Evolutionary conservation across 768 basidiomycete species (phyloP).

Genomic region (Rubroboletus satanas): DNA sequence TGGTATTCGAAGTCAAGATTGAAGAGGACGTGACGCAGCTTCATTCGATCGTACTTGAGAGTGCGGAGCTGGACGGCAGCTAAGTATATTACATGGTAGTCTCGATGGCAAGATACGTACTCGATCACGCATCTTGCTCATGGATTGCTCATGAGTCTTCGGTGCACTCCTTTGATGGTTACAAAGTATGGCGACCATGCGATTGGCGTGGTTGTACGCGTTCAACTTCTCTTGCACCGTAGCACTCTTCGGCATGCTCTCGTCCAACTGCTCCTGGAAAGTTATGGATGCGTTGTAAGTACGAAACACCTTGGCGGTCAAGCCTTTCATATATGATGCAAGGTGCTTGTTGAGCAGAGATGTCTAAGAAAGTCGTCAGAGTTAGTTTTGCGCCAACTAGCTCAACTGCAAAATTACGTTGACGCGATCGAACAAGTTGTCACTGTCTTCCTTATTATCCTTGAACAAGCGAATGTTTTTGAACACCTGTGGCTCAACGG

Average conservation of each 20-base stretch:
- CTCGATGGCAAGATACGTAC: slow-evolving; percentile 40
- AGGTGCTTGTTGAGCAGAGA: slow-evolving; percentile 87
- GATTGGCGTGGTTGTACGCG: slow-evolving; percentile 95
- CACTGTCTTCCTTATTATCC: slow-evolving; percentile 81
- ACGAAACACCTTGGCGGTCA: slow-evolving; percentile 99
- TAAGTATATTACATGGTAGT: slow-evolving; percentile 1
- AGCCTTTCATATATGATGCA: slow-evolving; percentile 90
- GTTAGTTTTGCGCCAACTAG: slow-evolving; percentile 16
- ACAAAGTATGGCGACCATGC: slow-evolving; percentile 94
- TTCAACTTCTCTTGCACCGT: slow-evolving; percentile 95
- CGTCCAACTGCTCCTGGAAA: slow-evolving; percentile 87
- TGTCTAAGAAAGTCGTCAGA: slow-evolving; percentile 48
- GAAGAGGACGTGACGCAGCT: slow-evolving; percentile 86
- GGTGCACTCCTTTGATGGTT: slow-evolving; percentile 97
- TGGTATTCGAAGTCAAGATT: slow-evolving; percentile 71
- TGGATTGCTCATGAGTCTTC: slow-evolving; percentile 88
- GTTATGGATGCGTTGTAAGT: slow-evolving; percentile 98
- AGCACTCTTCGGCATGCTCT: slow-evolving; percentile 60
- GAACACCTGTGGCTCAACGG: slow-evolving; percentile 90
- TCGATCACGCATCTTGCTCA: slow-evolving; percentile 92
- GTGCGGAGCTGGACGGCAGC: slow-evolving; percentile 60
- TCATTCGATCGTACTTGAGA: slow-evolving; percentile 97
- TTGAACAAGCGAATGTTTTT: slow-evolving; percentile 99
- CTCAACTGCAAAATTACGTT: slow-evolving; percentile 46
- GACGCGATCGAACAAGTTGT: slow-evolving; percentile 92